Evolutionary conservation across 495 filamentous ascomycete genomes (phyloP), one percentile per base, ranked within the genome.

Genomic region (Tetracladium marchalianum): DNA sequence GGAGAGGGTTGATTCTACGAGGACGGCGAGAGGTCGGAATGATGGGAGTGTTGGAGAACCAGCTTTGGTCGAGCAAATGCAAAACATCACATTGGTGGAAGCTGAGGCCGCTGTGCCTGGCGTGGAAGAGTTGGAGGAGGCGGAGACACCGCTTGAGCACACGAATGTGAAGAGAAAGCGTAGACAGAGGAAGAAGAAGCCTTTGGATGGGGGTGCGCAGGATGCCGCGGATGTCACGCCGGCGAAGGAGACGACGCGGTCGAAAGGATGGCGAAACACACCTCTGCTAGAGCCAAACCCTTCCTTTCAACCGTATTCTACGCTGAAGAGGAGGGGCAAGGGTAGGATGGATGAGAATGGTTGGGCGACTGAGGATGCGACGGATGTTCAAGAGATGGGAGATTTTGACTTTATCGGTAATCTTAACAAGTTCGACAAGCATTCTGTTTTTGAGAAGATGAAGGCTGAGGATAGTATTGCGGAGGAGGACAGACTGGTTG

Each of bases 311-410:
- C 73, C 63, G 18, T 73, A 69, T 63, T 65, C 72, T 61, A 65
- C 72, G 54, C 60, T 81, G 58, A 74, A 75, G 71, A 60, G 73
- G 66, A 55, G 70, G 47, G 47, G 42, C n/a, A 55, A 56, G 24
- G 50, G 56, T 33, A 63, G 62, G 15, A 75, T 76, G 17, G 72
- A 82, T 50, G 75, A 85, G 15, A 94, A 84, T 65, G 92, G 88
- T 11, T 98, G 92, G 92, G 89, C 87, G 34, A 96, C 90, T 0
- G 92, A 94, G 60, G 90, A 96, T 63, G 88, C 88, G 18, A 94
- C 88, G 1, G 92, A 98, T 63, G 88, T 95, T n/a, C 90, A 95
- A 63, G 90, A 90, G 57, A 72, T 86, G 65, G 85, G 83, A 1
- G 90, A 97, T 49, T 97, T 96, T 51, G 90, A 97, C 64, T 96